A percentile compares a stretch with the other conserved stretches of the same genome.
Evolutionary conservation across 495 filamentous ascomycete genomes (phyloP).

Genomic region (Daldinia concentrica): DNA sequence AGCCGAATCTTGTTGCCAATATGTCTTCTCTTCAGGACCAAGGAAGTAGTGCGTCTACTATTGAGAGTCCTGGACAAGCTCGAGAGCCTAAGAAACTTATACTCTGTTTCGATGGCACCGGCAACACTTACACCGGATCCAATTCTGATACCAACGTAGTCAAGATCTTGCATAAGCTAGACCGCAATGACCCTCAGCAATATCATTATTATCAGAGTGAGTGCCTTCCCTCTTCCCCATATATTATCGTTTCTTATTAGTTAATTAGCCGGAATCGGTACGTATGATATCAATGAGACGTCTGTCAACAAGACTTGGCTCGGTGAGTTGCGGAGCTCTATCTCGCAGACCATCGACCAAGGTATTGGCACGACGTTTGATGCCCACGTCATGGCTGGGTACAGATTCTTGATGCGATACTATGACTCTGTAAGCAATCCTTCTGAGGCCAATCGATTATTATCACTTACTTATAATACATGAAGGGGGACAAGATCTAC

Average conservation of each 20-base stretch:
- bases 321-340: too few relatives aligned
- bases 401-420: conserved; percentile 59
- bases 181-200: conserved; percentile 46
- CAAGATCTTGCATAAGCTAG: conserved; percentile 54
- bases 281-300: too few relatives aligned
- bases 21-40: too few relatives aligned
- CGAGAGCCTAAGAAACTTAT: conserved; percentile 47
- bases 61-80: conserved; percentile 9
- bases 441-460: too few relatives aligned
- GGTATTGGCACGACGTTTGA: conserved; percentile 52
- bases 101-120: conserved; percentile 60
- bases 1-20: too few relatives aligned
- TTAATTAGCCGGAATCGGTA: too few relatives aligned
- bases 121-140: conserved; percentile 53
- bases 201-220: conserved; percentile 33
- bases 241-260: too few relatives aligned
- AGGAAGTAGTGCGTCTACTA: too few relatives aligned
- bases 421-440: conserved; percentile 41
- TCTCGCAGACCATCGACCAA: too few relatives aligned
- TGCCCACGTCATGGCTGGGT: conserved; percentile 58
- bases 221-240: too few relatives aligned
- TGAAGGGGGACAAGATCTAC: conserved; percentile 54
- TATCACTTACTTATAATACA: conserved; percentile 16
- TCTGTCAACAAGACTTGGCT: too few relatives aligned
- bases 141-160: conserved; percentile 56